Evolutionary conservation across 2,329 filamentous ascomycete genomes (phyloP).

Genomic region (Pseudophaeomoniella oleicola): DNA sequence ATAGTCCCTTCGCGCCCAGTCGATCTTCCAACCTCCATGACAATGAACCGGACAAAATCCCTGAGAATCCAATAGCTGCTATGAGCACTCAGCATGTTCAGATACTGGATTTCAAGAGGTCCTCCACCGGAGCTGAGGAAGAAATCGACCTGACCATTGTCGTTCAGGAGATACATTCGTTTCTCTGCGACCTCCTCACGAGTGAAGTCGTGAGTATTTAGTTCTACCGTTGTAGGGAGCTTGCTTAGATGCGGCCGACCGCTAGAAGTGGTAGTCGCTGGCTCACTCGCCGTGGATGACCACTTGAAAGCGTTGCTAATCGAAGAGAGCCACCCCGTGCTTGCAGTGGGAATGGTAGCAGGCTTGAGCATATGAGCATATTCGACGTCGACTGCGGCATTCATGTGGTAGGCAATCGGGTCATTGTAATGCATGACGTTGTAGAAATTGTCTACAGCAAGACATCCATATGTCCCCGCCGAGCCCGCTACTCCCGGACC

Average conservation of each 20-base stretch:
- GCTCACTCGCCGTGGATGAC: conserved; percentile 38
- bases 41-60: conserved; percentile 83
- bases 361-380: conserved; percentile 66
- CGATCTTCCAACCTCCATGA: conserved; percentile 68
- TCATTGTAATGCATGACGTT: conserved; percentile 70
- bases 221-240: conserved; percentile 61
- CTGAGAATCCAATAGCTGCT: conserved; percentile 81
- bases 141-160: conserved; percentile 92
- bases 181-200: conserved; percentile 85
- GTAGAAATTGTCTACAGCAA: conserved; percentile 92
- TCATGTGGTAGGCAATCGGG: conserved; percentile 82
- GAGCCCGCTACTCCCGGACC: conserved; percentile 57
- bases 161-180: conserved; percentile 75
- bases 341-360: conserved; percentile 64
- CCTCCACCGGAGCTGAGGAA: conserved; percentile 73
- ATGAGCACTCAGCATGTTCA: conserved; percentile 94
- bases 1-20: conserved; percentile 50
- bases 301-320: conserved; percentile 48
- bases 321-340: conserved; percentile 49
- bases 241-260: conserved; percentile 44
- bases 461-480: conserved; percentile 67
- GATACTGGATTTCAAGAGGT: conserved; percentile 82
- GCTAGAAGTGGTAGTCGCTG: conserved; percentile 42
- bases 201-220: conserved; percentile 91
- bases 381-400: conserved; percentile 69